Percentiles rank a stretch among this genome's conserved stretches.
These are phyloP conservation scores for Cladophialophora immunda DNA, from an alignment of 2,329 filamentous ascomycete genomes.

Conservation along the genomic window DNA sequence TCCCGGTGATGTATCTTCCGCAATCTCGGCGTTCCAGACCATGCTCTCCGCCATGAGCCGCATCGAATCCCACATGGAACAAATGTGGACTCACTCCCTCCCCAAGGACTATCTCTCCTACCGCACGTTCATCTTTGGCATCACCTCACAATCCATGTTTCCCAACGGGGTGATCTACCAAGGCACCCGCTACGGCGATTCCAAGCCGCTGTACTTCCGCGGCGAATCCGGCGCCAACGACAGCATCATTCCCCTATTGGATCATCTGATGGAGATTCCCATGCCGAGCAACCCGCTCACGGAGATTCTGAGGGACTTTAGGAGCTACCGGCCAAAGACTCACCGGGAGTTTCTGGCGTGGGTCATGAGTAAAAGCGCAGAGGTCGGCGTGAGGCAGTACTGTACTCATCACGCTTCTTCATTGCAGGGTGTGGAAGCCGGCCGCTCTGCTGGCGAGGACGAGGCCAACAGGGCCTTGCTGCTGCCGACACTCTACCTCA, in stretches of 20 bases:
- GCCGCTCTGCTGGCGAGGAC: conserved; percentile 40
- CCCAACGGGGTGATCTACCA: conserved; percentile 90
- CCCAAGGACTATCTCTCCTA: conserved; percentile 86
- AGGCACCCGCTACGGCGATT: conserved; percentile 70
- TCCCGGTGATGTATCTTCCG: conserved; percentile 17
- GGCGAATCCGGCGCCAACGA: conserved; percentile 95
- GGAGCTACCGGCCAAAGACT: conserved; percentile 85
- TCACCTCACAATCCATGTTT: conserved; percentile 93
- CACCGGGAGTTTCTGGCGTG: conserved; percentile 85
- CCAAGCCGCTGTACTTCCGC: conserved; percentile 79
- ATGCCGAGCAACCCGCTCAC: conserved; percentile 93
- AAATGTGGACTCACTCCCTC: conserved; percentile 91
- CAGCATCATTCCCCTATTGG: conserved; percentile 89
- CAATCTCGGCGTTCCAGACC: conserved; percentile 61
- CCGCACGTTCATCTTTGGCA: conserved; percentile 96
- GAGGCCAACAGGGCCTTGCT: conserved; percentile 42
- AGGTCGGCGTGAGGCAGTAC: conserved; percentile 51
- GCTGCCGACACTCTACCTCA: conserved; percentile 55
- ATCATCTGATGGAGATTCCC: conserved; percentile 83
- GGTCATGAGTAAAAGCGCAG: conserved; percentile 66
- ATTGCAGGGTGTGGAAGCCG: neutral
- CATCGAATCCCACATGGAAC: conserved; percentile 83
- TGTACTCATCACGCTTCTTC: conserved; percentile 18
- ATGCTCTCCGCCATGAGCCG: conserved; percentile 71
- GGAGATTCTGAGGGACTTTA: conserved; percentile 86